Percentiles rank a stretch among this genome's conserved stretches.
These are phyloP conservation scores for Saksenaea vasiformis DNA, from an alignment of 371 early-diverging fungal species.

Conservation along the genomic window DNA sequence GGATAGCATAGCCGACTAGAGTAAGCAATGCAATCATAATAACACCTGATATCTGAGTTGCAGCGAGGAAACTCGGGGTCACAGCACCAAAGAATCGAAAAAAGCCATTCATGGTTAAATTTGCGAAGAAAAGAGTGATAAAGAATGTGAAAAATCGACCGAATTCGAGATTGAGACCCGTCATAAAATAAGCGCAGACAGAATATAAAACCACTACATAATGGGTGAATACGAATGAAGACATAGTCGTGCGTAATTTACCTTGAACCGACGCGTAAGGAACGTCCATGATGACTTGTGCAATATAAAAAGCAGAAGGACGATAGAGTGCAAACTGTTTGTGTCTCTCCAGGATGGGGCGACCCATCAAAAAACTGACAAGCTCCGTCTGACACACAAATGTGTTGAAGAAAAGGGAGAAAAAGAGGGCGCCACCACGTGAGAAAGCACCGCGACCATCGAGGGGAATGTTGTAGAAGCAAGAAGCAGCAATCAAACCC, in stretches of 20 bases:
- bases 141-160: constrained; percentile 52
- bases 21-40: constrained; percentile 47
- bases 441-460: constrained; percentile 63
- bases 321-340: constrained; percentile 67
- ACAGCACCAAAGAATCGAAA: constrained; percentile 54
- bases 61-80: constrained; percentile 46
- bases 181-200: constrained; percentile 49
- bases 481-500: constrained; percentile 68
- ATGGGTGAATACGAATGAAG: background rate
- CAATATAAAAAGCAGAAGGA: constrained; percentile 63
- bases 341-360: constrained; percentile 68
- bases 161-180: constrained; percentile 44
- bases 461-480: constrained; percentile 59
- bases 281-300: constrained; percentile 53
- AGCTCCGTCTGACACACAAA: constrained; percentile 56
- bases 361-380: constrained; percentile 53
- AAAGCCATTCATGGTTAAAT: constrained; percentile 45
- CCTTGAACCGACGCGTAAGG: constrained; percentile 40
- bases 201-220: constrained; percentile 19
- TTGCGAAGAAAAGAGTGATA: constrained; percentile 38
- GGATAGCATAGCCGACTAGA: constrained; percentile 46
- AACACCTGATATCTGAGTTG: constrained; percentile 48
- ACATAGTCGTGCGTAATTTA: constrained; percentile 21
- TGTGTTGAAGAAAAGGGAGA: constrained; percentile 56
- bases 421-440: constrained; percentile 67